phyloP scores from a whole-genome alignment of 495 filamentous ascomycete species.

The Bathelium albidoporum region DNA sequence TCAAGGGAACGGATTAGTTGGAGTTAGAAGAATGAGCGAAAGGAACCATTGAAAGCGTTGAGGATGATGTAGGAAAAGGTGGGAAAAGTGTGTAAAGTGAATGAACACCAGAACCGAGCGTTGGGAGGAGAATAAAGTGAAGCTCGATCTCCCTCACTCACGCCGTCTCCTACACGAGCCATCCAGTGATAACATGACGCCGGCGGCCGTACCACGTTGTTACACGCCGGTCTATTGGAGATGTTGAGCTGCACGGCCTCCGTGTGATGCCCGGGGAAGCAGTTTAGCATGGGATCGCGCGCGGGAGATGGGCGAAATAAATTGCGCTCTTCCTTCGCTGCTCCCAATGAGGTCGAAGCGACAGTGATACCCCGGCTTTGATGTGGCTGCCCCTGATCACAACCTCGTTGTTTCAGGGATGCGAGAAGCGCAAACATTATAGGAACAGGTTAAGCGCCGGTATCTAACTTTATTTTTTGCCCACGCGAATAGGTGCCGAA shows the following conservation, averaged over 20 bases:
- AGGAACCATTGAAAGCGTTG: neutral
- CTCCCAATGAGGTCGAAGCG: neutral
- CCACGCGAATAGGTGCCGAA: neutral
- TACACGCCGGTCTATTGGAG: neutral
- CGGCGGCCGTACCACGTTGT: neutral
- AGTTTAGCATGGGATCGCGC: neutral
- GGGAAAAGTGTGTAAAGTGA: neutral
- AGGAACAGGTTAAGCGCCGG: constrained; percentile 1
- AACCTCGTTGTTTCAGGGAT: neutral
- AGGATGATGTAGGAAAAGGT: neutral
- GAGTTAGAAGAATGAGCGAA: neutral
- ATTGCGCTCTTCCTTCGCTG: neutral
- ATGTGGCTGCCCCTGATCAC: neutral
- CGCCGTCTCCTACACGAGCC: neutral
- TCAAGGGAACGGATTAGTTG: neutral
- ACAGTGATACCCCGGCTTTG: neutral
- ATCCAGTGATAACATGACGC: neutral
- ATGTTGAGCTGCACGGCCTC: neutral
- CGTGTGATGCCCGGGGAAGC: neutral
- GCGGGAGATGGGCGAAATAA: neutral
- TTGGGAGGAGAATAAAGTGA: neutral
- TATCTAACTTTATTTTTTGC: neutral
- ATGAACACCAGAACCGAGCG: neutral
- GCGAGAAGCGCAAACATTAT: neutral
- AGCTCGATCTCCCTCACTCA: neutral